These are phyloP conservation scores for Leersia perrieri DNA, from an alignment of 176 grass and related monocot species.

Conservation along the genomic window DNA sequence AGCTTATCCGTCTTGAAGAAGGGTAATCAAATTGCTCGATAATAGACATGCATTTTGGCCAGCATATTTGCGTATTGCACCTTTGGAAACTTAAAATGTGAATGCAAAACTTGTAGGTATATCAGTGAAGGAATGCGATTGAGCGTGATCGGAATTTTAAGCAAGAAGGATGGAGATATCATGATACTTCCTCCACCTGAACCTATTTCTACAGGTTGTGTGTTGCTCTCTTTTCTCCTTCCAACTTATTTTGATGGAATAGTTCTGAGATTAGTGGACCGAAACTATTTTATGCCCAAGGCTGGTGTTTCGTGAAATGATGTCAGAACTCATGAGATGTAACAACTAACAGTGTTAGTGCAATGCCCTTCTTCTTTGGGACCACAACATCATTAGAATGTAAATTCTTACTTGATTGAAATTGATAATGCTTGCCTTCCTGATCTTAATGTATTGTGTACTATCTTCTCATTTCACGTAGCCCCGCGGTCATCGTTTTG, in stretches of 20 bases:
- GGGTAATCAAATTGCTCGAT: constrained; percentile 48
- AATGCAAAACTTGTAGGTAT: constrained; percentile 48
- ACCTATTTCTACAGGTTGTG: constrained; percentile 69
- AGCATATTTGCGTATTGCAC: background rate
- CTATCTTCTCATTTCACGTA: background rate
- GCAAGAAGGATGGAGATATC: constrained; percentile 65
- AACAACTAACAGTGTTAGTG: constrained; percentile 36
- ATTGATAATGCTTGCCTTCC: background rate
- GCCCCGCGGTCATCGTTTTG: background rate
- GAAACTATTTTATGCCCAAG: constrained; percentile 51
- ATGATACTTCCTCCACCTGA: constrained; percentile 67
- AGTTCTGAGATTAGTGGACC: constrained; percentile 57
- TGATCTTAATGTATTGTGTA: background rate
- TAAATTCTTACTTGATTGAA: constrained; percentile 23
- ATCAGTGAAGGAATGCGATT: constrained; percentile 74
- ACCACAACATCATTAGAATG: constrained; percentile 24
- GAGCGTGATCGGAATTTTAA: constrained; percentile 79
- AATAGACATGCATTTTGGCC: constrained; percentile 8
- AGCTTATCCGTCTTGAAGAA: constrained; percentile 73
- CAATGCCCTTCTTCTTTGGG: constrained; percentile 17
- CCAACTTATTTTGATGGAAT: constrained; percentile 77
- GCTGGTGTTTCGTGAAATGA: constrained; percentile 36
- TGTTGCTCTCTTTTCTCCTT: constrained; percentile 65
- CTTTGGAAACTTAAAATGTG: constrained; percentile 2
- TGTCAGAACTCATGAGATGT: constrained; percentile 27